Evolutionary conservation across 1,139 yeast genomes (phyloP).

Genomic region (Saccharomyces hybrid): DNA sequence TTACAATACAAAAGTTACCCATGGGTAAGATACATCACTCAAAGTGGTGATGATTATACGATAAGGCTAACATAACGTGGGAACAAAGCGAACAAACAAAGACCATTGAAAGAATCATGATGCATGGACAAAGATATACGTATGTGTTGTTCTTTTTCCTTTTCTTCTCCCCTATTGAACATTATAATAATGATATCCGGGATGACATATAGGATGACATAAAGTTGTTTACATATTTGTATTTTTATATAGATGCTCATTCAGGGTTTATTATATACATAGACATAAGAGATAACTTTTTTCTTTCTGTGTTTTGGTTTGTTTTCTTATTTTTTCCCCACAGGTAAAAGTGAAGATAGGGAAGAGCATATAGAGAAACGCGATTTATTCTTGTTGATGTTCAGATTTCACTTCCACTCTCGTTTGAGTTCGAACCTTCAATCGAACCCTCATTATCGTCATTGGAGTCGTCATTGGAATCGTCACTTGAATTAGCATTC

Average conservation of each 20-base stretch:
- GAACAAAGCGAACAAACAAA: background rate
- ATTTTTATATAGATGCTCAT: slow-evolving; percentile 21
- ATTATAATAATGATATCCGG: background rate
- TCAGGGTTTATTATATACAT: slow-evolving; percentile 16
- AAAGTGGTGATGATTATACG: slow-evolving; percentile 88
- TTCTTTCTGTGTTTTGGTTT: background rate
- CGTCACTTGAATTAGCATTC: slow-evolving; percentile 29
- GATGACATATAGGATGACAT: background rate
- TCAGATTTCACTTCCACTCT: slow-evolving; percentile 8
- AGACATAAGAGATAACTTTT: slow-evolving; percentile 1
- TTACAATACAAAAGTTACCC: slow-evolving; percentile 93
- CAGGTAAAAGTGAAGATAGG: background rate
- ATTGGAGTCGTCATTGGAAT: slow-evolving; percentile 34
- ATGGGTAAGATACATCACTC: slow-evolving; percentile 94
- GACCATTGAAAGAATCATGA: background rate
- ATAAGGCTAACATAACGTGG: slow-evolving; percentile 42
- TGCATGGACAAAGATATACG: background rate
- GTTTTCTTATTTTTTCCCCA: background rate
- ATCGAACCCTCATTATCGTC: slow-evolving; percentile 26
- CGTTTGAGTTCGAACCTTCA: slow-evolving; percentile 1
- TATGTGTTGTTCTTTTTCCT: background rate
- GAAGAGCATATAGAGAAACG: background rate
- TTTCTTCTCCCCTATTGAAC: background rate
- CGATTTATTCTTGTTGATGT: slow-evolving; percentile 3
- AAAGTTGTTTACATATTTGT: slow-evolving; percentile 3